Evolutionary conservation across 2,329 filamentous ascomycete species (phyloP).

Genomic region (Beauveria scarabaeidicola): DNA sequence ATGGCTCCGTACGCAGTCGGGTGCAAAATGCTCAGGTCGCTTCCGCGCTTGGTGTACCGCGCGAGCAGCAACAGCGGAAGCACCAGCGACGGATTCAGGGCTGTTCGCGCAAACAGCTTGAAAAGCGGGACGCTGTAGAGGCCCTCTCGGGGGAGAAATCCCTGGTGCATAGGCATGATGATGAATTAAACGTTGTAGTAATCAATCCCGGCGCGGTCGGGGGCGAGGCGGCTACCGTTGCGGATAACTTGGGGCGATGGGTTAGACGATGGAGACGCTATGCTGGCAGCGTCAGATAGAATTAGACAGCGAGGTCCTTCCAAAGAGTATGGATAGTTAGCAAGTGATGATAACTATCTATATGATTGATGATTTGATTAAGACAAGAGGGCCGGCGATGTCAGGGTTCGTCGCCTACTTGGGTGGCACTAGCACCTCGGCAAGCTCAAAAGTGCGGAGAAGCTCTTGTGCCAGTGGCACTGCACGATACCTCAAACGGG

Average conservation of each 20-base stretch:
- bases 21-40: conserved; percentile 44
- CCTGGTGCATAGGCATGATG: conserved; percentile 36
- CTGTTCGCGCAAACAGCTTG: conserved; percentile 48
- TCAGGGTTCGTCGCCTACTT: background rate
- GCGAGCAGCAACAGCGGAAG: conserved; percentile 55
- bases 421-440: conserved; percentile 7
- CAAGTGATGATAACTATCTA: background rate
- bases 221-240: background rate
- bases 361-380: background rate
- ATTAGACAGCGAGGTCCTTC: background rate
- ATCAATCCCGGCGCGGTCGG: background rate
- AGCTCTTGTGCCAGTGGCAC: background rate
- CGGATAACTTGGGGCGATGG: background rate
- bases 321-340: background rate
- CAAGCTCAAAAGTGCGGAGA: conserved; percentile 10
- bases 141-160: conserved; percentile 46
- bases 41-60: conserved; percentile 54
- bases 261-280: background rate
- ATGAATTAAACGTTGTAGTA: background rate
- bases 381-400: background rate
- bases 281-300: background rate
- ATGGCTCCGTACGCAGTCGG: conserved; percentile 43
- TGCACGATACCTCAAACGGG: background rate
- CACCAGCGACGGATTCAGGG: conserved; percentile 56
- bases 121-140: conserved; percentile 53